A percentile compares a stretch with the other conserved stretches of the same genome.
phyloP scores from a whole-genome alignment of 257 asterid genomes.

The Petunia secreta region DNA sequence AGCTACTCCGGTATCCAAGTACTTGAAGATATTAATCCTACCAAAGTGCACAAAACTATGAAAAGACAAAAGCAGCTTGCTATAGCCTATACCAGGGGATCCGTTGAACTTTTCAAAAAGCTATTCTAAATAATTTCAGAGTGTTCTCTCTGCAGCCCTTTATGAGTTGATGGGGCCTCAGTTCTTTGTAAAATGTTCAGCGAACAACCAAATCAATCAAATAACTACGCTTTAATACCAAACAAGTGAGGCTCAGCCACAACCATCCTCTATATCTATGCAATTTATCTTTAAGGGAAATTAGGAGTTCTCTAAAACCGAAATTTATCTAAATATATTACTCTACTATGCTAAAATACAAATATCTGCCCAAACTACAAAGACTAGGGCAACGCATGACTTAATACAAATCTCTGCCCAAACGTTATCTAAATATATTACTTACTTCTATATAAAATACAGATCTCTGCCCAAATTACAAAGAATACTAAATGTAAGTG shows the following conservation, averaged over 20 bases:
- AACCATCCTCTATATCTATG: background rate
- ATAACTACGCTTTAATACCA: background rate
- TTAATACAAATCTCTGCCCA: background rate
- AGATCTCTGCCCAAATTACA: background rate
- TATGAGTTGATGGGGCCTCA: background rate
- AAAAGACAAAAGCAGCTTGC: background rate
- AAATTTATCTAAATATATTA: background rate
- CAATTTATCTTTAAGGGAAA: background rate
- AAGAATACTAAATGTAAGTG: background rate
- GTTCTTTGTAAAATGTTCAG: background rate
- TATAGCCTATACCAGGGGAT: background rate
- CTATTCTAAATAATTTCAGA: background rate
- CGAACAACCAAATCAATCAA: background rate
- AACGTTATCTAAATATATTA: background rate
- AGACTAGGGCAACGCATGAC: too few relatives aligned
- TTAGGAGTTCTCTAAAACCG: background rate
- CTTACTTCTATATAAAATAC: background rate
- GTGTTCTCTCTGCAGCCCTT: background rate
- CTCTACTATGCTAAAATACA: background rate
- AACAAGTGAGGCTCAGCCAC: background rate
- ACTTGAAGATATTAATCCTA: background rate
- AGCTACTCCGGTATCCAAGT: background rate
- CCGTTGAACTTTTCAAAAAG: conserved; percentile 9
- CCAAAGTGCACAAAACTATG: conserved; percentile 7
- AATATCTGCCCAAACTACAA: background rate